These are phyloP conservation scores for Remersonia thermophila DNA, from an alignment of 2,329 filamentous ascomycete species.

Conservation along the genomic window DNA sequence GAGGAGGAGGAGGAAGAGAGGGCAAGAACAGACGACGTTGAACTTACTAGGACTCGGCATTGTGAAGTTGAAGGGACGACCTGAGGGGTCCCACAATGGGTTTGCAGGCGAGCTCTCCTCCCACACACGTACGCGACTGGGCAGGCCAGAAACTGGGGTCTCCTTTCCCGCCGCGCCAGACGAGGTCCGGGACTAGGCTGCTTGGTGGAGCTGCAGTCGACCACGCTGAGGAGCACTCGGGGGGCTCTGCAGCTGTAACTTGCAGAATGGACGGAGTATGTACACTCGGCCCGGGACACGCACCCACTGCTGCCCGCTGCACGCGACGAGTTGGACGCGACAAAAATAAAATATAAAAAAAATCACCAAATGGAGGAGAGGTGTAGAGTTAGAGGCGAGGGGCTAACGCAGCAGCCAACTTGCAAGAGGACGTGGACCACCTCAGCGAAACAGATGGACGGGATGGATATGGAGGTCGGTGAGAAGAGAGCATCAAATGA, in stretches of 20 bases:
- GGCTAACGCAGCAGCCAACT: no score
- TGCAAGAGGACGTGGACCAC: no score
- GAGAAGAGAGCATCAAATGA: no score
- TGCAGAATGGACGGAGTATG: no score
- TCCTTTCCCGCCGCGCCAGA: constrained; percentile 4
- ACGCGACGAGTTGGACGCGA: no score
- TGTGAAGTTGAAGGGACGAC: constrained; percentile 7
- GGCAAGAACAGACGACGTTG: constrained; percentile 1
- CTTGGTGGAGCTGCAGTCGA: constrained; percentile 12
- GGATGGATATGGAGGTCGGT: background rate
- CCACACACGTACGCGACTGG: constrained; percentile 2
- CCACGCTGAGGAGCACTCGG: no score
- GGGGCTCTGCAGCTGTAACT: no score
- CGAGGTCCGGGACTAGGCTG: background rate
- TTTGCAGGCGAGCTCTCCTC: constrained; percentile 7
- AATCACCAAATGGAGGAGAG: background rate
- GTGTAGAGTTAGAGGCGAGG: no score
- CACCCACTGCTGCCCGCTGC: no score
- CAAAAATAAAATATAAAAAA: constrained; percentile 8
- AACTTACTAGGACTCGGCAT: constrained; percentile 17
- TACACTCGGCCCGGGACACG: no score
- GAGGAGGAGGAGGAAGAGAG: no score
- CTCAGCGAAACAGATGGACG: no score
- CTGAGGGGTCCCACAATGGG: constrained; percentile 10
- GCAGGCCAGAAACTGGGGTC: constrained; percentile 8